Evolutionary conservation across 78 protist species (phyloP).

Genomic region (Polysphondylium violaceum): DNA sequence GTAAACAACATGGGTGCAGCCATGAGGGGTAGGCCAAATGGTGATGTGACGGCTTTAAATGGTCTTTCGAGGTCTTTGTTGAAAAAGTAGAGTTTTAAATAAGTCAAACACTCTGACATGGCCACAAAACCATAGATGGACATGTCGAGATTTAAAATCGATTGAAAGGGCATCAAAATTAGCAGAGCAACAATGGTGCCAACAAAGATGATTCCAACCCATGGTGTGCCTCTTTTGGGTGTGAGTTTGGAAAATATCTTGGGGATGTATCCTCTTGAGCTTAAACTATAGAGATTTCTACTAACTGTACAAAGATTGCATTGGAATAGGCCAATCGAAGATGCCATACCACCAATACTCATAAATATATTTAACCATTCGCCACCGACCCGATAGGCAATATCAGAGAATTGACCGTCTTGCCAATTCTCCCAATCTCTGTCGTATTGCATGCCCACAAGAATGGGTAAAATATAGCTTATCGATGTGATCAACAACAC

Average conservation of each 20-base stretch:
- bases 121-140: constrained; percentile 56
- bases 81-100: constrained; percentile 30
- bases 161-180: constrained; percentile 22
- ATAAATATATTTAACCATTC: constrained; percentile 46
- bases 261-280: constrained; percentile 47
- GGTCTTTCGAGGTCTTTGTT: constrained; percentile 46
- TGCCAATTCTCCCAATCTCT: constrained; percentile 46
- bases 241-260: constrained; percentile 13
- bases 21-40: not conserved
- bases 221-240: constrained; percentile 56
- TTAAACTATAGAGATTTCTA: constrained; percentile 25
- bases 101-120: constrained; percentile 1
- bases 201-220: constrained; percentile 16
- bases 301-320: constrained; percentile 31
- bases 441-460: constrained; percentile 60
- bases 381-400: constrained; percentile 43
- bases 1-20: constrained; percentile 4
- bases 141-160: constrained; percentile 60
- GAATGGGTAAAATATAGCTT: constrained; percentile 31
- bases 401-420: constrained; percentile 56
- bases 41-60: constrained; percentile 12
- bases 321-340: constrained; percentile 28
- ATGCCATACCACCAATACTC: constrained; percentile 72
- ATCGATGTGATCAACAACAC: constrained; percentile 46
- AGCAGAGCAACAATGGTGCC: constrained; percentile 23